Base-by-base conservation (phyloP, 208 protist genomes). In the Wallacemonas rigidus region DNA sequence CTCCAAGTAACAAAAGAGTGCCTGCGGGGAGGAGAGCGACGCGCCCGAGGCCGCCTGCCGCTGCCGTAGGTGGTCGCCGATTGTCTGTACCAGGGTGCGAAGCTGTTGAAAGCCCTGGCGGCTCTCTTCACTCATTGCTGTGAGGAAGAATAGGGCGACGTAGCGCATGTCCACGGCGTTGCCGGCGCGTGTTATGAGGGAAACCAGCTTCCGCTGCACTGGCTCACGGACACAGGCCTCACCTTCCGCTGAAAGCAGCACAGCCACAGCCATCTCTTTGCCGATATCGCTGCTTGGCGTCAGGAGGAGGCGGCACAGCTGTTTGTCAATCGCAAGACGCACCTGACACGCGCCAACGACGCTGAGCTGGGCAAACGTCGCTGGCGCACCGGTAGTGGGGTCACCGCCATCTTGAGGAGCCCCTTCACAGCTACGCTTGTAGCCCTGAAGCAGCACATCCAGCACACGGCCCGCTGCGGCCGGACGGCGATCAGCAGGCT, bases 1-100 rank as follows among this genome's bases (percentile, higher is more conserved):
- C 77, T 97, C 92, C 64, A 85, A 69, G 77, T 83, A 93, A 80
- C 82, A 92, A 60, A 64, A 79, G 11, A 90, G 72, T 4, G 90
- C 90, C 15, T 68, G 68, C 0, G 83, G 80, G 2, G 75, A 78
- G 8, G 86, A 89, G 15, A 93, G 77, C 1, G 78, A 82, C 12
- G 62, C 69, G 11, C 74, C 79, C 50, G 74, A 69, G 36, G 82
- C 81, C 2, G 67, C 71, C 65, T 88, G 85, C 61, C 76, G 76
- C 39, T 44, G 36, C 3, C 85, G 81, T 38, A 95, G 64, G 64
- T 86, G 76, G 40, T 89, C 84, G 1, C 86, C 88, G 0, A 89
- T 77, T 1, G 69, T 57, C 51, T 83, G 77, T 8, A 92, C 72
- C 17, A 87, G 41, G 1, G 8, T 39, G 11, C 85, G 79, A 39